phyloP scores from a whole-genome alignment of 192 early-diverging fungal species.

The Coemansia sp. region DNA sequence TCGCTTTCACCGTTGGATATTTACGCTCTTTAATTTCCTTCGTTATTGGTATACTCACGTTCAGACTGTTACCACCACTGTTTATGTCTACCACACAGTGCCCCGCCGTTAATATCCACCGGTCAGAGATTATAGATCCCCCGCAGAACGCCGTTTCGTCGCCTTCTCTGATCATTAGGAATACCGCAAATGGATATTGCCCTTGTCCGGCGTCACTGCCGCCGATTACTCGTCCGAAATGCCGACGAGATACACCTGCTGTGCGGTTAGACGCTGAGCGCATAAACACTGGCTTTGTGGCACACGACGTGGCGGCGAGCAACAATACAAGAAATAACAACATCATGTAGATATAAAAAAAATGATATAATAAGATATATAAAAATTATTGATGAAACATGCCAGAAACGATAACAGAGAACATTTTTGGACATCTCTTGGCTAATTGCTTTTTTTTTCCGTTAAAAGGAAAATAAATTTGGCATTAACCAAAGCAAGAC shows the following conservation, averaged over 20 bases:
- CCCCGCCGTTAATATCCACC: constrained; percentile 56
- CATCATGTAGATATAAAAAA: background rate
- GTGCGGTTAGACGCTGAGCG: constrained; percentile 12
- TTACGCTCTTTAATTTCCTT: constrained; percentile 4
- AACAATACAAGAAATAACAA: background rate
- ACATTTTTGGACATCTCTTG: background rate
- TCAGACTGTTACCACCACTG: constrained; percentile 19
- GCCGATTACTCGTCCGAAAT: constrained; percentile 52
- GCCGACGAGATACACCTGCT: background rate
- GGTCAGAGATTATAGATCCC: constrained; percentile 37
- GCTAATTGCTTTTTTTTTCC: background rate
- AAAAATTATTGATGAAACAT: background rate
- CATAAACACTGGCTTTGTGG: constrained; percentile 18
- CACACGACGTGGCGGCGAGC: background rate
- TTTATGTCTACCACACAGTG: constrained; percentile 52
- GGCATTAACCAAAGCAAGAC: background rate
- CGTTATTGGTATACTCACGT: constrained; percentile 17
- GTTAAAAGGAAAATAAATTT: background rate
- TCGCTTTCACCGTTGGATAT: constrained; percentile 19
- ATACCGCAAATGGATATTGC: constrained; percentile 48
- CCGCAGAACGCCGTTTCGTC: constrained; percentile 49
- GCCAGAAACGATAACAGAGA: background rate
- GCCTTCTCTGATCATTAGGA: constrained; percentile 47
- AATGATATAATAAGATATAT: background rate
- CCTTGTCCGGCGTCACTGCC: constrained; percentile 32